Conservation (phyloP, 306 rosid genomes). For the Lagenaria siceraria region DNA sequence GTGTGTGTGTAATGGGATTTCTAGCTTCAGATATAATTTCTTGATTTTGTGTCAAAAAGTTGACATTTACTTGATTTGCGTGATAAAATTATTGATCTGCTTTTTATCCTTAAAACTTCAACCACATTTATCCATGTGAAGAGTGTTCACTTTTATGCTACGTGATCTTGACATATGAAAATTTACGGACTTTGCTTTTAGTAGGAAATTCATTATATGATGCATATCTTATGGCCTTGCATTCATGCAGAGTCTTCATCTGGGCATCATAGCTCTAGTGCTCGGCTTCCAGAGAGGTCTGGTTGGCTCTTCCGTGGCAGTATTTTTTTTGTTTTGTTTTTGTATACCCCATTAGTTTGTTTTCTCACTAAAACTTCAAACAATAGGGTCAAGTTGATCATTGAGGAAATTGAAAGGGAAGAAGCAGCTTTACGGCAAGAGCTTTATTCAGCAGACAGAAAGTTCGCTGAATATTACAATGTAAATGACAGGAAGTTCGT, state of each 20-base stretch:
- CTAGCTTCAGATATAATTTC: not conserved
- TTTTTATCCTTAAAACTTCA: not conserved
- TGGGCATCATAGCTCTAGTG: conserved; percentile 51
- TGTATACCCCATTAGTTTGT: not conserved
- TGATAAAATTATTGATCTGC: not conserved
- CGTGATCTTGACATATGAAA: not conserved
- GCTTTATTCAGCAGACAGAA: conserved; percentile 76
- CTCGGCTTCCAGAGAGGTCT: conserved; percentile 85
- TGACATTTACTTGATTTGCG: not conserved
- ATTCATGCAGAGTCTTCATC: conserved; percentile 48
- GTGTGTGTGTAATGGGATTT: not conserved
- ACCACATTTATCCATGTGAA: not conserved
- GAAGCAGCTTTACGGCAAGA: conserved; percentile 77
- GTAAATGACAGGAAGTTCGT: conserved; percentile 25
- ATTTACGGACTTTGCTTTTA: not conserved
- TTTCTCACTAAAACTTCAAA: conserved; percentile 14
- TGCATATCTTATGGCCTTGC: conserved; percentile 1
- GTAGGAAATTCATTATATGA: not conserved
- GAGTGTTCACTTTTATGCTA: not conserved
- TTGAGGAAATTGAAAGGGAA: conserved; percentile 82
- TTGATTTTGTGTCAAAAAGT: not conserved
- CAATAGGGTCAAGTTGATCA: conserved; percentile 69
- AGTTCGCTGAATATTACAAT: conserved; percentile 76
- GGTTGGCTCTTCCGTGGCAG: not conserved
- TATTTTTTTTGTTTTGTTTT: not conserved